These are phyloP conservation scores for Castanea mollissima DNA, from an alignment of 306 rosid genomes.

Conservation along the genomic window DNA sequence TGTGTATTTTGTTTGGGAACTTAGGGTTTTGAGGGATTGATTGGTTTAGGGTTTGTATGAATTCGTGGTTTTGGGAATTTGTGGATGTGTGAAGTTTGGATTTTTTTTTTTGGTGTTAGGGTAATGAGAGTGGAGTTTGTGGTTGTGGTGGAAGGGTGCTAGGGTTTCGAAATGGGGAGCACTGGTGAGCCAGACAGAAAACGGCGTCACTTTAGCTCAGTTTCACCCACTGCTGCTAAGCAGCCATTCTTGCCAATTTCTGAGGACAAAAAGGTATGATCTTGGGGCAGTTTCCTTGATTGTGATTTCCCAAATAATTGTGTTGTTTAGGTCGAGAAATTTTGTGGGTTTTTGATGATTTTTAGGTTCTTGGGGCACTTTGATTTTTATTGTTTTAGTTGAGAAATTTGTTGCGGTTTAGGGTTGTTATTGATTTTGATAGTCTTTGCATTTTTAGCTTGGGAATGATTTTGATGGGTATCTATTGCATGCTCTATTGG, in stretches of 20 bases:
- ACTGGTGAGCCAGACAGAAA: constrained; percentile 83
- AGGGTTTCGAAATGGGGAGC: constrained; percentile 93
- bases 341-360: neutral
- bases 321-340: constrained; percentile 6
- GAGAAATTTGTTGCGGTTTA: constrained; percentile 5
- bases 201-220: constrained; percentile 88
- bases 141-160: constrained; percentile 33
- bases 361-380: neutral
- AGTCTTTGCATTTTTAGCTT: neutral
- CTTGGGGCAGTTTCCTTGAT: neutral
- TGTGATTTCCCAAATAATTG: constrained; percentile 2
- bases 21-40: constrained; percentile 61
- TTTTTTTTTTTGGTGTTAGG: constrained; percentile 9
- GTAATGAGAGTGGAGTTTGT: constrained; percentile 50
- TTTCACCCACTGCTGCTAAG: constrained; percentile 74
- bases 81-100: constrained; percentile 1
- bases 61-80: neutral
- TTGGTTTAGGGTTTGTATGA: constrained; percentile 10
- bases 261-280: constrained; percentile 85
- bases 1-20: constrained; percentile 21
- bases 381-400: neutral
- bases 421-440: neutral
- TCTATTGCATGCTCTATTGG: neutral
- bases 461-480: neutral
- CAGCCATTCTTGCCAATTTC: constrained; percentile 69